Conservation (phyloP, 371 early-diverging fungal genomes). For the Coemansia sp. region DNA sequence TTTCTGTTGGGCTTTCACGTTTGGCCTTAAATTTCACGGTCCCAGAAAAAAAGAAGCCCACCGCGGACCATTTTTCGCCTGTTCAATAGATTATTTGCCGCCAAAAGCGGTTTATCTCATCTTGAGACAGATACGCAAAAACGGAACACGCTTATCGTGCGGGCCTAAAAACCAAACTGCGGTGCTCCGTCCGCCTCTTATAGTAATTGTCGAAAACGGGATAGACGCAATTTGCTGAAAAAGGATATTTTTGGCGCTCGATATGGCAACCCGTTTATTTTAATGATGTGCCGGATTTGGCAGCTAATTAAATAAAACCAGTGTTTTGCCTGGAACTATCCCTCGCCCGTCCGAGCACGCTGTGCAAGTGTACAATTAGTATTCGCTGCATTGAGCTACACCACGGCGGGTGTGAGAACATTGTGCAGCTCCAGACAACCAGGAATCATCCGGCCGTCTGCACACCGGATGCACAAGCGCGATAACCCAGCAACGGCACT, state of each 20-base stretch:
- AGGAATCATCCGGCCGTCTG: not conserved
- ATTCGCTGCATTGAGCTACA: not conserved
- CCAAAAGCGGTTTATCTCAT: not conserved
- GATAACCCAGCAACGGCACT: not conserved
- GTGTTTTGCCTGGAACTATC: too few relatives aligned
- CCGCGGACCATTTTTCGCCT: conserved; percentile 1
- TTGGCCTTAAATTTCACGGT: not conserved
- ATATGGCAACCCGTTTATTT: conserved; percentile 1
- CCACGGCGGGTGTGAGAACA: not conserved
- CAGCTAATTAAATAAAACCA: not conserved
- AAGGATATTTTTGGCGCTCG: not conserved
- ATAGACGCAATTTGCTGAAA: not conserved
- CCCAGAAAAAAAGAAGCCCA: conserved; percentile 1
- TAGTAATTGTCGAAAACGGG: not conserved
- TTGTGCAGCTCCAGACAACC: not conserved
- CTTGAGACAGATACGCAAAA: not conserved
- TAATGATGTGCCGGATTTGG: not conserved
- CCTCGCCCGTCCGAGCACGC: not conserved
- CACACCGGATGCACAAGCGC: not conserved
- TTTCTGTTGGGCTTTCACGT: conserved; percentile 1
- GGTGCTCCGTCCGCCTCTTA: not conserved
- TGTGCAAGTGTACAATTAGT: not conserved
- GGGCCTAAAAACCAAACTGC: not conserved
- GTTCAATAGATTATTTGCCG: not conserved
- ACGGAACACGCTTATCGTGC: not conserved